These are phyloP conservation scores for Calophaca sinica DNA, from an alignment of 306 rosid genomes.

Conservation along the genomic window DNA sequence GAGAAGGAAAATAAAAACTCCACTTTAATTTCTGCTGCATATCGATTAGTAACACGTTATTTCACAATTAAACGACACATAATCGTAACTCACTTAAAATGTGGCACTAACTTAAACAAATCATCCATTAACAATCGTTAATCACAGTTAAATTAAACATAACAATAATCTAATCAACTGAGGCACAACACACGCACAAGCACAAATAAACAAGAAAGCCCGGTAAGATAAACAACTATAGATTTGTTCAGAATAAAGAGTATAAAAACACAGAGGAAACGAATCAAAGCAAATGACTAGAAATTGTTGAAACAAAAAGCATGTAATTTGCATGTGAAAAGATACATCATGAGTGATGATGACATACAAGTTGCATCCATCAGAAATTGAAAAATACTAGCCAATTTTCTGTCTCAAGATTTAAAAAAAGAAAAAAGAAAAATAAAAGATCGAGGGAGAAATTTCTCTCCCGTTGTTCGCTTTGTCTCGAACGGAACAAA, in stretches of 20 bases:
- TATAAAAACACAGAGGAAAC: background rate
- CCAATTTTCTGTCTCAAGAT: constrained; percentile 27
- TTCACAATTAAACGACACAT: background rate
- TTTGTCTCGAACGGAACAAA: constrained; percentile 30
- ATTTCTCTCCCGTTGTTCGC: background rate
- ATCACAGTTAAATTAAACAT: too few relatives aligned
- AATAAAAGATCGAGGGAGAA: background rate
- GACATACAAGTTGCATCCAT: constrained; percentile 51
- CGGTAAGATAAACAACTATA: background rate
- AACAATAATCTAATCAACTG: background rate
- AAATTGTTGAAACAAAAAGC: constrained; percentile 24
- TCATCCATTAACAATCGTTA: background rate
- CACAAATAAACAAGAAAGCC: background rate
- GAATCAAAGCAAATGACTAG: constrained; percentile 6
- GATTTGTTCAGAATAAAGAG: background rate
- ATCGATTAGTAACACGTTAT: too few relatives aligned
- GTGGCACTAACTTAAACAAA: background rate
- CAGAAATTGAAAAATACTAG: constrained; percentile 19
- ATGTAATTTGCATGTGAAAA: constrained; percentile 47
- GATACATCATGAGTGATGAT: constrained; percentile 38
- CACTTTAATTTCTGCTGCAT: background rate
- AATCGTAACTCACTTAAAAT: background rate
- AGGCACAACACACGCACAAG: background rate
- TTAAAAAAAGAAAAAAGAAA: background rate
- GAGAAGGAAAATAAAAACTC: background rate